Percentiles rank a stretch among this genome's conserved stretches.
Evolutionary conservation across 2,329 filamentous ascomycete genomes (phyloP).

Genomic region (Sporothrix pallida): DNA sequence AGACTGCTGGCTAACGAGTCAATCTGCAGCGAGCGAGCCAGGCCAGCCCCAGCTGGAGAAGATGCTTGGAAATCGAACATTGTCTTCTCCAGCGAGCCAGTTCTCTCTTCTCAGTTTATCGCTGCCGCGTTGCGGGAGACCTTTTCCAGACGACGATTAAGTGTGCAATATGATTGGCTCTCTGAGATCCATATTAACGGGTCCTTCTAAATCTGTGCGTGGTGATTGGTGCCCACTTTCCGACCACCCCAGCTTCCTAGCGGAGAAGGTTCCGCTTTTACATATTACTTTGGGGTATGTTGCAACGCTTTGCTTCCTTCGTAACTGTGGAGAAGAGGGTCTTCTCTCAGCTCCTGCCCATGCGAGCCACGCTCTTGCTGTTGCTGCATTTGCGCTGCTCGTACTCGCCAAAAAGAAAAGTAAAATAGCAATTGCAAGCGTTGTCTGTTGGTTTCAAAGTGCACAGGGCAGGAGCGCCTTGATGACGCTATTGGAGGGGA

Average conservation of each 20-base stretch:
- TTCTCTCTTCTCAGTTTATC: neutral
- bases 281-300: conserved; percentile 18
- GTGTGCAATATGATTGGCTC: neutral
- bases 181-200: too few relatives aligned
- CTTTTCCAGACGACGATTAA: conserved; percentile 17
- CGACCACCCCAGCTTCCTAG: neutral
- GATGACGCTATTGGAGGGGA: neutral
- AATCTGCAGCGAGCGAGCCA: neutral
- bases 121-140: conserved; percentile 20
- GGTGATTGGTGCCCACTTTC: conserved; percentile 3
- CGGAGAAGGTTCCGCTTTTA: conserved; percentile 18
- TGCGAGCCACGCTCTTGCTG: neutral
- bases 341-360: neutral
- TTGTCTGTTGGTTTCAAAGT: conserved; percentile 11
- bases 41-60: neutral
- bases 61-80: neutral
- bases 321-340: conserved; percentile 21
- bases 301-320: neutral
- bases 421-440: neutral
- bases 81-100: too few relatives aligned
- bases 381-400: neutral
- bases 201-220: too few relatives aligned
- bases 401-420: neutral
- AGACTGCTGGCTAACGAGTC: neutral
- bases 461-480: neutral